Evolutionary conservation across 441 rosid genomes (phyloP).

Genomic region (Croton laevigatus): DNA sequence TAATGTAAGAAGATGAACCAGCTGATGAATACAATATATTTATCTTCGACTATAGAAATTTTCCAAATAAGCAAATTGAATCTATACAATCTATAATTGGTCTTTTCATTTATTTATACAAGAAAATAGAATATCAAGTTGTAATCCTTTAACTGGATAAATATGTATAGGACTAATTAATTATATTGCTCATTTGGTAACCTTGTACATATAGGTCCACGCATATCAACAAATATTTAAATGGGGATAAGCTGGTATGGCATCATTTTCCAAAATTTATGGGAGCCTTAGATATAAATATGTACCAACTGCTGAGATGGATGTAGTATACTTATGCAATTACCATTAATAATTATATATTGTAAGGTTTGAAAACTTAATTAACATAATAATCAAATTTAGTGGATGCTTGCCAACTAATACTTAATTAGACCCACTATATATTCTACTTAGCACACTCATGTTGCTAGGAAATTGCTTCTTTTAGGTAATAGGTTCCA

Average conservation of each 20-base stretch:
- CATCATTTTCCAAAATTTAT: conserved; percentile 13
- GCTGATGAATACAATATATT: no score
- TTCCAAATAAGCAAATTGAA: no score
- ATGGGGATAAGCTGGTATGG: background rate
- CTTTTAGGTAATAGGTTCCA: conserved; percentile 30
- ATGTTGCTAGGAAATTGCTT: background rate
- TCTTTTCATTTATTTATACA: no score
- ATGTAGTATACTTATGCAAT: background rate
- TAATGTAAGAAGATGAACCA: no score
- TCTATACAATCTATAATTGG: no score
- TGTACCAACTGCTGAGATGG: background rate
- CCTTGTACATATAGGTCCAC: background rate
- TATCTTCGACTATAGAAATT: no score
- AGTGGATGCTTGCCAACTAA: conserved; percentile 9
- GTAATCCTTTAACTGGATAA: no score
- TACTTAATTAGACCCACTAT: conserved; percentile 7
- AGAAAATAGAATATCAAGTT: no score
- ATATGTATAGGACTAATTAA: no score
- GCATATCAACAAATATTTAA: background rate
- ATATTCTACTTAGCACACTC: background rate
- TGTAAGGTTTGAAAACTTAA: background rate
- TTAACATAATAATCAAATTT: background rate
- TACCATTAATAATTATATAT: background rate
- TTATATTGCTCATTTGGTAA: background rate
- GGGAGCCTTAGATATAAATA: background rate